phyloP scores from a whole-genome alignment of 495 filamentous ascomycete genomes.

The Penicillium diatomitis region DNA sequence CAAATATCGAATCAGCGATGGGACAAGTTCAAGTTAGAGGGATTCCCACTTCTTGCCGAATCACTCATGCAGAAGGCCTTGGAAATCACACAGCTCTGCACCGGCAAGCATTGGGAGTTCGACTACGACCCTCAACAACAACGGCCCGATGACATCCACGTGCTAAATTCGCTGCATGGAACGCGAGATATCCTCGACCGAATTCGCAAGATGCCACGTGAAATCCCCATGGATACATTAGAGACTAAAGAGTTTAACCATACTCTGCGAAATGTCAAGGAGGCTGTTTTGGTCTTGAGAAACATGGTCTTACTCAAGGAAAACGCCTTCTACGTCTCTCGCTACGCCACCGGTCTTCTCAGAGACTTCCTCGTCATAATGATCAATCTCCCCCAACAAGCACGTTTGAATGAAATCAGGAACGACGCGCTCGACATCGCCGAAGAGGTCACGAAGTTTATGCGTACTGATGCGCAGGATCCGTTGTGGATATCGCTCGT shows the following conservation, averaged over 20 bases:
- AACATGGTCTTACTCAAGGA: constrained; percentile 90
- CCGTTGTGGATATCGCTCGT: constrained; percentile 72
- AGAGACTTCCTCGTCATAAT: constrained; percentile 75
- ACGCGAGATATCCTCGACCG: constrained; percentile 65
- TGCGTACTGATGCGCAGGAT: constrained; percentile 59
- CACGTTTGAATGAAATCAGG: constrained; percentile 75
- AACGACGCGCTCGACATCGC: constrained; percentile 90
- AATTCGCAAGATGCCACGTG: constrained; percentile 48
- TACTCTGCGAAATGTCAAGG: constrained; percentile 63
- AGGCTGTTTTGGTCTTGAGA: constrained; percentile 77
- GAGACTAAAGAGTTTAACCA: constrained; percentile 65
- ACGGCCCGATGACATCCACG: constrained; percentile 54
- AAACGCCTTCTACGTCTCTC: constrained; percentile 75
- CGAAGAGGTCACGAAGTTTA: constrained; percentile 78
- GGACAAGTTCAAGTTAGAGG: constrained; percentile 91
- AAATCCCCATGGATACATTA: constrained; percentile 57
- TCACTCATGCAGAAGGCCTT: constrained; percentile 77
- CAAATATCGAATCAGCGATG: constrained; percentile 91
- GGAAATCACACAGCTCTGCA: constrained; percentile 64
- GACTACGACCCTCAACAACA: constrained; percentile 50
- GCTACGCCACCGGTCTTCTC: constrained; percentile 52
- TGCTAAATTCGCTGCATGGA: constrained; percentile 53
- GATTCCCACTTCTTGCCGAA: constrained; percentile 82
- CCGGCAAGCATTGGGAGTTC: constrained; percentile 72
- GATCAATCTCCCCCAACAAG: constrained; percentile 64